phyloP scores from a whole-genome alignment of 352 stramenopile genomes.

The Pythium periplocum region DNA sequence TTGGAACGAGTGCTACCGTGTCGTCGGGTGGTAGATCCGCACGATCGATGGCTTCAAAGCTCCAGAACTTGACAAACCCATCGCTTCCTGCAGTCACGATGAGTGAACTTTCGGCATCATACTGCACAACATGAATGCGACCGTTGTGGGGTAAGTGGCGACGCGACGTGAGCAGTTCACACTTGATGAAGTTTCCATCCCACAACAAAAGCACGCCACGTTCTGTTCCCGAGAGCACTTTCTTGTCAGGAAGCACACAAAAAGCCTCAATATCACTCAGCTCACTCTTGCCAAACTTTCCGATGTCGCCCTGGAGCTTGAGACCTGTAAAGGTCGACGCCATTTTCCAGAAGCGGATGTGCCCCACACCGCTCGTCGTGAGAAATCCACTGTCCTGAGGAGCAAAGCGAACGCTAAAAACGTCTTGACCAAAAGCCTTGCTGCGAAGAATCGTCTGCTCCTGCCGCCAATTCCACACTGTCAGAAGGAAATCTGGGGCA shows the following conservation, averaged over 20 bases:
- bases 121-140: slow-evolving; percentile 69
- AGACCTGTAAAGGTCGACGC: slow-evolving; percentile 94
- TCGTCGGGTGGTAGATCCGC: slow-evolving; percentile 84
- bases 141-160: slow-evolving; percentile 65
- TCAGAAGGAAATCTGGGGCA: slow-evolving; percentile 88
- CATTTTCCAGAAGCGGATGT: slow-evolving; percentile 97
- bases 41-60: slow-evolving; percentile 76
- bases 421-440: slow-evolving; percentile 94
- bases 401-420: slow-evolving; percentile 90
- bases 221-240: slow-evolving; percentile 88
- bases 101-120: slow-evolving; percentile 32
- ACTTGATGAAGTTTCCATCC: slow-evolving; percentile 97
- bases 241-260: slow-evolving; percentile 92
- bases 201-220: slow-evolving; percentile 87
- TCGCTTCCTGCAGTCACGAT: slow-evolving; percentile 78
- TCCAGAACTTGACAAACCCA: slow-evolving; percentile 89
- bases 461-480: slow-evolving; percentile 90
- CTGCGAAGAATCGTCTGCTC: slow-evolving; percentile 88
- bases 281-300: slow-evolving; percentile 95
- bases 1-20: slow-evolving; percentile 62
- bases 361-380: slow-evolving; percentile 88
- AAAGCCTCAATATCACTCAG: slow-evolving; percentile 92
- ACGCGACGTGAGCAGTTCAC: slow-evolving; percentile 69
- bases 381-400: slow-evolving; percentile 86
- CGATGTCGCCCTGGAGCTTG: slow-evolving; percentile 94